Evolutionary conservation across 2,329 filamentous ascomycete species (phyloP), one percentile per base, ranked within the genome.

Genomic region (Chlorencoelia australis): DNA sequence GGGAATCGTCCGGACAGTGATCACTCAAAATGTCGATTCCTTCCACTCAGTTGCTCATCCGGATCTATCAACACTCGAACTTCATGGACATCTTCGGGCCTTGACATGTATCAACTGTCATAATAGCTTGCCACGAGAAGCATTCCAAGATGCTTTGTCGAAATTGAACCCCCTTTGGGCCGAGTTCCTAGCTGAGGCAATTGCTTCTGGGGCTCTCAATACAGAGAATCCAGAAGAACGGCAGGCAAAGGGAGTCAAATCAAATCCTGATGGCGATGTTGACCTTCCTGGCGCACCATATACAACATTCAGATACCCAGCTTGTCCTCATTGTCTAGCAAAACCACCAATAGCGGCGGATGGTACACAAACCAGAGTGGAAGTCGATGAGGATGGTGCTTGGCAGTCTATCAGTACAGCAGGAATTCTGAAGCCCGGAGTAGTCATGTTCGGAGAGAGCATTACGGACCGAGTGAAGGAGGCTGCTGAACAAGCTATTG

Each of bases 21-120:
- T 98, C 48, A 96, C 91, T 26, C 91, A 98, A 58, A 96, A 96
- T 55, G 91, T 98, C 34, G 91, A 98, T 62, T 94, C 87, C 2
- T 94, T 98, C 57, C 91, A 98, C 59, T 67, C 71, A 2, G 63
- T 64, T 41, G 82, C 86, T 1, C 88, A 95, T 58, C 84, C 87
- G 0, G 56, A 67, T 7, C 61, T 88, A 28, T 71, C 75, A 5
- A 91, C 84, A 7, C 65, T 93, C 30, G 89, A 96, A 60, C 69
- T 98, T 33, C 91, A 98, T 59, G 91, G 91, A 48, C 94, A 91
- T 59, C 69, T 98, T 32, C 74, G 88, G 46, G 75, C 80, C 19
- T 72, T 87, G 19, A 71, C 87, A 35, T 98, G 91, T 62, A 73
- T 82, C 9, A 83, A 75, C 49, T 98, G 91, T 61, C 69, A 67